These are phyloP conservation scores for Trichocladium uniseriatum DNA, from an alignment of 495 filamentous ascomycete genomes.

Conservation along the genomic window DNA sequence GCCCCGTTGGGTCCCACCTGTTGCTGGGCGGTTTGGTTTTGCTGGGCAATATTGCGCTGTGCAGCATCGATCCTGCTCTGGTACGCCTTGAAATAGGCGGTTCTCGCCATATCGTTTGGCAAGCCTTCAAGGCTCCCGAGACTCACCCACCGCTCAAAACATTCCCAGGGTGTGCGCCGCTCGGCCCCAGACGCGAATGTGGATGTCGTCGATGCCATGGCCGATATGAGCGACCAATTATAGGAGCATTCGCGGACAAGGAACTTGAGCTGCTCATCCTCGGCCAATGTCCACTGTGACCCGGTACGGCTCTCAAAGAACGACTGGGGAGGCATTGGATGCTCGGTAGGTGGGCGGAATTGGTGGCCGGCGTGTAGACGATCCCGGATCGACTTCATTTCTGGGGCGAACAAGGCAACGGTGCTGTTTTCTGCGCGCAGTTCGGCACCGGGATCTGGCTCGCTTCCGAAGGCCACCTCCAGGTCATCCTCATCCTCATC, in stretches of 20 bases:
- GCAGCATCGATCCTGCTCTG: slow-evolving; percentile 72
- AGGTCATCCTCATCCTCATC: slow-evolving; percentile 52
- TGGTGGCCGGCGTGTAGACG: slow-evolving; percentile 86
- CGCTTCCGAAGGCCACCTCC: slow-evolving; percentile 36
- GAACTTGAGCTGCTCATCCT: slow-evolving; percentile 79
- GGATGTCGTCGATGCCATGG: slow-evolving; percentile 62
- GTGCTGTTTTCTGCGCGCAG: slow-evolving; percentile 61
- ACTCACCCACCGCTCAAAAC: slow-evolving; percentile 91
- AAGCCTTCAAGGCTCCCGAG: slow-evolving; percentile 78
- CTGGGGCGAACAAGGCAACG: slow-evolving; percentile 79
- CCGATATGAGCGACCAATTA: slow-evolving; percentile 91
- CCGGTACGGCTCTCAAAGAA: slow-evolving; percentile 81
- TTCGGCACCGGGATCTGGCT: slow-evolving; percentile 32
- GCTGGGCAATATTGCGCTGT: slow-evolving; percentile 52
- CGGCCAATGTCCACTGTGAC: slow-evolving; percentile 82
- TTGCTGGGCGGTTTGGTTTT: slow-evolving; percentile 47
- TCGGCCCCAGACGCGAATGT: slow-evolving; percentile 73
- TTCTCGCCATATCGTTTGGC: slow-evolving; percentile 85
- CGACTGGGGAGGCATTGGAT: slow-evolving; percentile 72
- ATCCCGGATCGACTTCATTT: slow-evolving; percentile 83
- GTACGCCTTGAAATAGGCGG: slow-evolving; percentile 83
- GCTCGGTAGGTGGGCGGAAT: slow-evolving; percentile 85
- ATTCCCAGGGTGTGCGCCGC: slow-evolving; percentile 94
- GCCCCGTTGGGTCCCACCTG: slow-evolving; percentile 49
- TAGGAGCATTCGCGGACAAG: slow-evolving; percentile 88